Percentiles rank a stretch among this genome's conserved stretches.
Evolutionary conservation across 2,329 filamentous ascomycete species (phyloP).

Genomic region (Periconia sp.): DNA sequence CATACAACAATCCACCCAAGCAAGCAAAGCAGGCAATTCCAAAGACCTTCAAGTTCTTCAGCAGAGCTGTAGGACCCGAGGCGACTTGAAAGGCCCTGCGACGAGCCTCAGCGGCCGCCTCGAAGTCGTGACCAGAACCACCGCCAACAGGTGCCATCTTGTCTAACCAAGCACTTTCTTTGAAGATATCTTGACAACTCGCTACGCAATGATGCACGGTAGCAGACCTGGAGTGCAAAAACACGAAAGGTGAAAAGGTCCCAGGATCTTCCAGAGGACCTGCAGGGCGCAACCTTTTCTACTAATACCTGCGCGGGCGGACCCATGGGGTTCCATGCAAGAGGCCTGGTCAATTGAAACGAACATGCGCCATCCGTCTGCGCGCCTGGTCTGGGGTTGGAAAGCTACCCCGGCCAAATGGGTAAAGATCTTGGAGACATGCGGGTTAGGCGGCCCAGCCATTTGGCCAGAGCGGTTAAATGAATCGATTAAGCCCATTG

Average conservation of each 20-base stretch:
- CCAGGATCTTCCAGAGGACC: background rate
- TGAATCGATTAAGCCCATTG: conserved; percentile 16
- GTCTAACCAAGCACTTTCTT: conserved; percentile 5
- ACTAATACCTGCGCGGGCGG: conserved; percentile 9
- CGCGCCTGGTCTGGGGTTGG: conserved; percentile 5
- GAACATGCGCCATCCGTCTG: conserved; percentile 9
- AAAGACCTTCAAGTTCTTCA: conserved; percentile 58
- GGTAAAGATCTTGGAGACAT: conserved; percentile 5
- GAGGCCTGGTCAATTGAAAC: conserved; percentile 2
- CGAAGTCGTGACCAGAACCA: conserved; percentile 38
- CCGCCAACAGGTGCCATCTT: conserved; percentile 43
- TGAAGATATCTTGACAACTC: background rate
- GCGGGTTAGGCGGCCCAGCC: conserved; percentile 5
- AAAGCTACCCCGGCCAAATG: conserved; percentile 5
- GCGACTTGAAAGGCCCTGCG: conserved; percentile 43
- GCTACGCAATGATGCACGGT: no score
- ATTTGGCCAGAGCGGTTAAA: conserved; percentile 18
- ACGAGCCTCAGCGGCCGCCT: conserved; percentile 45
- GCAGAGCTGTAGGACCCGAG: conserved; percentile 51
- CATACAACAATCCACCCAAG: conserved; percentile 59
- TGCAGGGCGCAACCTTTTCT: conserved; percentile 5
- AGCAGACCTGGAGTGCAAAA: background rate
- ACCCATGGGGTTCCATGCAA: conserved; percentile 2
- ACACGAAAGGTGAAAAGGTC: background rate
- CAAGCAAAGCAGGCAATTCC: conserved; percentile 58